Evolutionary conservation across 768 basidiomycete species (phyloP), one percentile per base, ranked within the genome.

Genomic region (Phaffia tasmanica): DNA sequence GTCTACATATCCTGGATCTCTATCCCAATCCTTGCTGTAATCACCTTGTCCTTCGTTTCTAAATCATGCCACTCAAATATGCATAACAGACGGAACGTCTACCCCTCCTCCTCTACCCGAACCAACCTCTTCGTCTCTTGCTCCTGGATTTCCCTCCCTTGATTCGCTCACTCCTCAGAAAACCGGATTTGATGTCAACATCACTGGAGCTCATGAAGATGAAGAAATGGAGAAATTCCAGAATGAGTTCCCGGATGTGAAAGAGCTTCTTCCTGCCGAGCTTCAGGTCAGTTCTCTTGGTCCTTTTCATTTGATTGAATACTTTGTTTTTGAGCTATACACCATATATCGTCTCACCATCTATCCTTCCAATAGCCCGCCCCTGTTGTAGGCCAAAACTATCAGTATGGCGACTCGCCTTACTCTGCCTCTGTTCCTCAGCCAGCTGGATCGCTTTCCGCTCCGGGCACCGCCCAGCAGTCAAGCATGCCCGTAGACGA

Each of bases 401-500:
- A 54, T 53, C 57, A 59, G 42, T 67, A 67, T 61, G 66, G 66
- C 25, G n/a, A 35, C 23, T 67, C 66, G 4, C 66, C 66, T 15
- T 67, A 67, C 66, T n/a, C 66, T 16, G 23, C 53, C 15, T 30
- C n/a, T 4, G 15, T 30, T 23, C 53, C 53, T 15, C n/a, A 54
- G n/a, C 66, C 46, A 23, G 60, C 30, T 29, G 46, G 53, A 6
- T 48, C 66, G 1, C n/a, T 59, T 25, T 6, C 60, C 15, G 42
- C 58, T 25, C 53, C 46, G 32, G 47, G 50, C 30, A 29, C 29
- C 7, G 59, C 19, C 53, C 25, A 62, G 21, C 60, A 61, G 49
- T 42, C 35, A 42, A 42, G 35, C 35, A 42, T 11, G 35, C 29
- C 53, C 47, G 58, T 27, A 25, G 42, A 61, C 42, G 61, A 61